Conservation (phyloP, 192 early-diverging fungal genomes). For the Geosiphon pyriformis region DNA sequence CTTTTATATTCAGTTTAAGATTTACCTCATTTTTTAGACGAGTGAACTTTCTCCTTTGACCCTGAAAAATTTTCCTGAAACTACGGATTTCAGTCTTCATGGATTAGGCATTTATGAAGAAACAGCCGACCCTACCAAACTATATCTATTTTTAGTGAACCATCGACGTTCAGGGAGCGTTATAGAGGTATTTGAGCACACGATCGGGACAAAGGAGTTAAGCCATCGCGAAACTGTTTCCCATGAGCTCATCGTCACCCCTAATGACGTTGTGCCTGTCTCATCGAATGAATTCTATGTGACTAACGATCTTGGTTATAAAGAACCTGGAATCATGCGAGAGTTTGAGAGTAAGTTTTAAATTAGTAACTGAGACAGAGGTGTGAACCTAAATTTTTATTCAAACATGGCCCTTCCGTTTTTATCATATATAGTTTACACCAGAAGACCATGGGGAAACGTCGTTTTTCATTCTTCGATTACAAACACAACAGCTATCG, state of each 20-base stretch:
- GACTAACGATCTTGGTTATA: conserved; percentile 46
- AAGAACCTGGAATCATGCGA: conserved; percentile 24
- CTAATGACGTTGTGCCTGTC: conserved; percentile 53
- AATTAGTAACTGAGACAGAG: not conserved
- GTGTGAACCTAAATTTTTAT: not conserved
- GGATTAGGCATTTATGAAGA: conserved; percentile 50
- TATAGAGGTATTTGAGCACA: conserved; percentile 51
- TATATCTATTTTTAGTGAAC: conserved; percentile 54
- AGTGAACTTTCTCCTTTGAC: conserved; percentile 33
- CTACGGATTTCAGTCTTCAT: conserved; percentile 38
- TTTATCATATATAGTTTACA: not conserved
- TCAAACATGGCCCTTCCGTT: not conserved
- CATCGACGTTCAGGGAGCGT: conserved; percentile 49
- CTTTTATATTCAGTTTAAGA: not conserved
- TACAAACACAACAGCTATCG: conserved; percentile 1
- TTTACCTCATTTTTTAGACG: conserved; percentile 30
- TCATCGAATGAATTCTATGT: conserved; percentile 52
- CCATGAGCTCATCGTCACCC: conserved; percentile 45
- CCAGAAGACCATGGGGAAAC: not conserved
- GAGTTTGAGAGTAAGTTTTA: conserved; percentile 32
- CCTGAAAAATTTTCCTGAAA: conserved; percentile 31
- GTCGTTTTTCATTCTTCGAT: conserved; percentile 13
- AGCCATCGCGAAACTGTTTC: conserved; percentile 45
- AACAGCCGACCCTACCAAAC: conserved; percentile 29
- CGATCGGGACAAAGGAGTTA: conserved; percentile 34